Base-by-base conservation (phyloP, 495 filamentous ascomycete species). In the Aspergillus ellipticus region DNA sequence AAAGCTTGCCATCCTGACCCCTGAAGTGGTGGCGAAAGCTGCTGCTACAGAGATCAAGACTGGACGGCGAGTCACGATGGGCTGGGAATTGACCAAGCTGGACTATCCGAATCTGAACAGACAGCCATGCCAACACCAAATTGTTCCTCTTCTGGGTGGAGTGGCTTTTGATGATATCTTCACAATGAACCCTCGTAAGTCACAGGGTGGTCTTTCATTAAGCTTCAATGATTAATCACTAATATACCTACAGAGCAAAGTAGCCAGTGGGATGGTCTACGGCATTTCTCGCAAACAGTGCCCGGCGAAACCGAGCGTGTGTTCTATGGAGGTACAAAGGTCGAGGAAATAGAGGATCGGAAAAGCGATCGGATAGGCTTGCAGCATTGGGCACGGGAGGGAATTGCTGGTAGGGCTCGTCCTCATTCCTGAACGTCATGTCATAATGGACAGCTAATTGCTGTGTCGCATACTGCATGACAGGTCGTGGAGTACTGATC, bases 251-350 rank as follows among this genome's bases (percentile, higher is more conserved):
- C 51, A 70, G 67, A 90, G 65, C 78, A 79, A 63, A 81, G 82
- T 54, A 85, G 82, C 22, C 87, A 90, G 66, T 89, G 87, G 87
- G 87, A 90, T 66, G 83, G 84, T 17, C 78, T 89, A 16, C 73
- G 83, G 50, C 85, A 89, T 57, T 71, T 71, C 45, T 68, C 64
- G 10, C 68, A 71, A 43, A 65, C 57, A 1, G 64, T 68, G 11
- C 58, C 69, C 19, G 61, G 68, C 46, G 63, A 70, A 51, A 51
- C 70, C 29, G 48, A 66, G 31, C 67, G 74, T 24, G 53, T 76
- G 4, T 83, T 82, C 65, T 82, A 82, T 63, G 81, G 81, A 56
- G 68, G 70, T n/a, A 68, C 73, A 17, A 77, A 69, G 19, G 66
- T 58, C 19, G 62, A 66, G 1, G 78, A 82, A 52, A 80, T 85